Evolutionary conservation across 192 early-diverging fungal genomes (phyloP).

Genomic region (Coemansia sp.): DNA sequence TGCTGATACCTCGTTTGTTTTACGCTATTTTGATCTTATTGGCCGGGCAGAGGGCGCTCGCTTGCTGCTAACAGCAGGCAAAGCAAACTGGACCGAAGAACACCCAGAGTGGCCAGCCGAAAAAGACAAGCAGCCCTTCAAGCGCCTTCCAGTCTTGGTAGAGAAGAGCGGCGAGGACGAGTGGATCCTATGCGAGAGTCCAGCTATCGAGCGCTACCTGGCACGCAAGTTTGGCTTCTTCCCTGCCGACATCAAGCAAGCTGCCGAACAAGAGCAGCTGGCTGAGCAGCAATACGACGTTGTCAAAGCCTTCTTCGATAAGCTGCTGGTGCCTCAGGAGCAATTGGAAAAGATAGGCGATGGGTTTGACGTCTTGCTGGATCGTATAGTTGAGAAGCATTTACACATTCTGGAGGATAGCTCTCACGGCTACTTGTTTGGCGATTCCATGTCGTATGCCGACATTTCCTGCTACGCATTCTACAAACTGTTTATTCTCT

Average conservation of each 20-base stretch:
- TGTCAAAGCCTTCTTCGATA: not conserved
- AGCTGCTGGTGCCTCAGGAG: not conserved
- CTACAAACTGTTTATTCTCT: constrained; percentile 13
- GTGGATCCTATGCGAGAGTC: constrained; percentile 43
- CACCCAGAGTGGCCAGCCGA: constrained; percentile 53
- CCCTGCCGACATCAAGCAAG: constrained; percentile 31
- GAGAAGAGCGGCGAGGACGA: constrained; percentile 39
- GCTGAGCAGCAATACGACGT: constrained; percentile 17
- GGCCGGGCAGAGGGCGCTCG: constrained; percentile 35
- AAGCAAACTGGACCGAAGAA: constrained; percentile 42
- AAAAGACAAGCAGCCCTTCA: constrained; percentile 53
- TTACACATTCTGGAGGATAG: constrained; percentile 43
- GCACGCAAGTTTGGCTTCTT: constrained; percentile 44
- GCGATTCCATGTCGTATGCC: constrained; percentile 44
- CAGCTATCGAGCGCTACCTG: constrained; percentile 57
- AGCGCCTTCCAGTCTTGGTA: constrained; percentile 54
- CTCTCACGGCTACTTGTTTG: constrained; percentile 54
- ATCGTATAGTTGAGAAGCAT: constrained; percentile 30
- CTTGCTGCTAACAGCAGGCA: constrained; percentile 46
- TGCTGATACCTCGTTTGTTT: constrained; percentile 12
- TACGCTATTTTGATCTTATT: constrained; percentile 34
- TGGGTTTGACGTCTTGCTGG: constrained; percentile 10
- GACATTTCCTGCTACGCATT: constrained; percentile 43
- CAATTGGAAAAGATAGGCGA: not conserved
- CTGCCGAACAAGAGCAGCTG: constrained; percentile 35